Conservation (phyloP, 495 filamentous ascomycete genomes). For the Jackrogersella multiformis region DNA sequence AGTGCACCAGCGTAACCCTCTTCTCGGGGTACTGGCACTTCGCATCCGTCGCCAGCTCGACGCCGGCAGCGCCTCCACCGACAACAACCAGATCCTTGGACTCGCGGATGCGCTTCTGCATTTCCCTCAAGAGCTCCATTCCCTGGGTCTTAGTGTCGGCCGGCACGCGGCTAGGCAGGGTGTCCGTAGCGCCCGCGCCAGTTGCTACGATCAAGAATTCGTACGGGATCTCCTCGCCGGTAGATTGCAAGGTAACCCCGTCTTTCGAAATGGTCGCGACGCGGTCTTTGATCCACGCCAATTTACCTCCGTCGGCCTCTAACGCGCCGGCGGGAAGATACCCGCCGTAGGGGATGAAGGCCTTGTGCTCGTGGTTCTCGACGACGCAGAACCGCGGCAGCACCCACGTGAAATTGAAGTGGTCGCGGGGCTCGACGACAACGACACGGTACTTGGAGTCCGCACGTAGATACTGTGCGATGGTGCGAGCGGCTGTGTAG, state of each 20-base stretch:
- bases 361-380: slow-evolving; percentile 55
- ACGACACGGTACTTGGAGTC: slow-evolving; percentile 58
- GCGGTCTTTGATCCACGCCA: slow-evolving; percentile 51
- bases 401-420: slow-evolving; percentile 67
- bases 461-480: slow-evolving; percentile 58
- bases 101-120: slow-evolving; percentile 49
- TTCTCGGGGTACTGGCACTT: slow-evolving; percentile 68
- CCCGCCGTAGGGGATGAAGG: slow-evolving; percentile 60
- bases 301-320: slow-evolving; percentile 36
- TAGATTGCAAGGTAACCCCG: slow-evolving; percentile 41
- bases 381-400: slow-evolving; percentile 61
- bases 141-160: slow-evolving; percentile 55
- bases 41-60: slow-evolving; percentile 68
- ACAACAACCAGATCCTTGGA: slow-evolving; percentile 63
- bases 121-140: slow-evolving; percentile 52
- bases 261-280: slow-evolving; percentile 38
- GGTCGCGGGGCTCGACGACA: slow-evolving; percentile 65
- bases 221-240: slow-evolving; percentile 56
- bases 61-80: slow-evolving; percentile 69
- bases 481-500: slow-evolving; percentile 54
- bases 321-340: slow-evolving; percentile 40
- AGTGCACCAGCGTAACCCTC: slow-evolving; percentile 66
- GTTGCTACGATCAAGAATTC: slow-evolving; percentile 67
- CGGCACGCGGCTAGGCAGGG: slow-evolving; percentile 62
- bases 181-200: slow-evolving; percentile 58